Evolutionary conservation across 2,329 filamentous ascomycete genomes (phyloP).

Genomic region (Fusarium proliferatum): DNA sequence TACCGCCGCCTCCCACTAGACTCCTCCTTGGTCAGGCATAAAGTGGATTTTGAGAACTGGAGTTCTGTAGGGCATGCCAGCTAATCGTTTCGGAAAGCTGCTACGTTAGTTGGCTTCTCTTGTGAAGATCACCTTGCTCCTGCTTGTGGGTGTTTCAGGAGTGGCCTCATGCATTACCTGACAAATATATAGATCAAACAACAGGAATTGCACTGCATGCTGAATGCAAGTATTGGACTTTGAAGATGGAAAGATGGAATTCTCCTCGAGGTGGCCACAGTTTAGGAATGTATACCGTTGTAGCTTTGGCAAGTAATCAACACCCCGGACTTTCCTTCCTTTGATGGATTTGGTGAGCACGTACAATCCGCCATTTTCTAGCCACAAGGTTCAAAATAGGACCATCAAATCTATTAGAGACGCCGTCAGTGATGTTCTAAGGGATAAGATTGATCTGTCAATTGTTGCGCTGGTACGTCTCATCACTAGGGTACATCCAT

Average conservation of each 20-base stretch:
- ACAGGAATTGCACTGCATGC: fast-evolving
- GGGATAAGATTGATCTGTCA: background rate
- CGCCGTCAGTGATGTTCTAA: background rate
- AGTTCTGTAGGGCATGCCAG: background rate
- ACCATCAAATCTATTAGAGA: background rate
- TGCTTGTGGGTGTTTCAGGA: background rate
- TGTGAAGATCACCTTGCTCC: background rate
- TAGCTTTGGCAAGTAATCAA: background rate
- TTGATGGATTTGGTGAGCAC: background rate
- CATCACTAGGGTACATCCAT: background rate
- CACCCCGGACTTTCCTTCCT: background rate
- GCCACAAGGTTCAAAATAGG: background rate
- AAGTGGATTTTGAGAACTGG: fast-evolving
- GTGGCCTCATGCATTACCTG: fast-evolving
- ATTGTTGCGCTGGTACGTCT: background rate
- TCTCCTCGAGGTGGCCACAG: background rate
- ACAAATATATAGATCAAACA: background rate
- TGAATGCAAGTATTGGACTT: background rate
- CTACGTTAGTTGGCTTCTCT: background rate
- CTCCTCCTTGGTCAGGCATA: background rate
- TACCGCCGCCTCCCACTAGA: background rate
- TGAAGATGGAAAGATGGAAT: background rate
- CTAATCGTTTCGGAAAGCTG: fast-evolving
- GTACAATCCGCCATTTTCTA: background rate
- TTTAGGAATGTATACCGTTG: background rate